phyloP scores from a whole-genome alignment of 176 grass and related monocot species.

The Carex parvula region DNA sequence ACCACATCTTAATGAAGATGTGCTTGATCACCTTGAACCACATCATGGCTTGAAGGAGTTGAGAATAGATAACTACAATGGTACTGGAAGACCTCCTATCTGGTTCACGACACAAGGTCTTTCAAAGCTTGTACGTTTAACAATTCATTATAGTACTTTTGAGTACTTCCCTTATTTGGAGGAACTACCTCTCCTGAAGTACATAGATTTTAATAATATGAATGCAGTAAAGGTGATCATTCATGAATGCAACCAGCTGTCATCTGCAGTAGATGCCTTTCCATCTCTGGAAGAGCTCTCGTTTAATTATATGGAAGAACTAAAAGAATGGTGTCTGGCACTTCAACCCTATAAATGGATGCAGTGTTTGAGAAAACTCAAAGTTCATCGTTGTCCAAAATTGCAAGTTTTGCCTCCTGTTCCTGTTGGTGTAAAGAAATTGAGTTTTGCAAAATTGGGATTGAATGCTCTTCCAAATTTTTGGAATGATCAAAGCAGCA shows the following conservation, averaged over 20 bases:
- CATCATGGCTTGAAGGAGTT: not conserved
- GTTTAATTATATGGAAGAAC: not conserved
- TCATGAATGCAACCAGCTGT: not conserved
- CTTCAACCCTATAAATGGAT: not conserved
- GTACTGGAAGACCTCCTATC: not conserved
- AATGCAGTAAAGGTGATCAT: not conserved
- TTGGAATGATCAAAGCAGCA: not conserved
- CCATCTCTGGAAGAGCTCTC: conserved; percentile 1
- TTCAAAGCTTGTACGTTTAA: not conserved
- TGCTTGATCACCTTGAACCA: conserved; percentile 23
- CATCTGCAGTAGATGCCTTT: not conserved
- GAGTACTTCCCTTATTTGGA: not conserved
- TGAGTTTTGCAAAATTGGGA: not conserved
- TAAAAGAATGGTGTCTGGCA: not conserved
- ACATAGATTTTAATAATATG: not conserved
- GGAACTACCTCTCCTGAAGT: conserved; percentile 16
- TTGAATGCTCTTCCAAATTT: not conserved
- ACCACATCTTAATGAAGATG: no score
- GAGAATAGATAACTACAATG: not conserved
- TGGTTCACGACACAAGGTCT: conserved; percentile 6
- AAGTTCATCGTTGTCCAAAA: not conserved
- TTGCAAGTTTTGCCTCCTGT: not conserved
- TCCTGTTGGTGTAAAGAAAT: not conserved
- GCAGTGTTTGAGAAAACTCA: not conserved
- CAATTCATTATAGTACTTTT: not conserved